Evolutionary conservation across 2,329 filamentous ascomycete species (phyloP), one percentile per base, ranked within the genome.

Genomic region (Calcarisporium arbuscula): DNA sequence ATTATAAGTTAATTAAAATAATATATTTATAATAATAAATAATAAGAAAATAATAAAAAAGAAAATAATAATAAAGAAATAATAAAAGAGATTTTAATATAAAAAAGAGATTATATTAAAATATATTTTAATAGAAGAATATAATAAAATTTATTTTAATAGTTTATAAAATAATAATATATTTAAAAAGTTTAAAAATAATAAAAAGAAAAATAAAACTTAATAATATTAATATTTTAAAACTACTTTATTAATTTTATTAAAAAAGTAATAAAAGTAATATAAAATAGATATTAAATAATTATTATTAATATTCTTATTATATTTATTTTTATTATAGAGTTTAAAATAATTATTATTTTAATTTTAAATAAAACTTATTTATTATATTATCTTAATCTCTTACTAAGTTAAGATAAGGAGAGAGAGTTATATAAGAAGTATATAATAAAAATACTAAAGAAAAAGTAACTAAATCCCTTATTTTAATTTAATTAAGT

Each of bases 401-500:
- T n/a, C n/a, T n/a, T n/a, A n/a, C n/a, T n/a, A n/a, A n/a, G n/a
- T n/a, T n/a, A n/a, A n/a, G n/a, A n/a, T n/a, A n/a, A n/a, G n/a
- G n/a, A n/a, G n/a, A n/a, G n/a, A n/a, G n/a, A n/a, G n/a, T n/a
- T n/a, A n/a, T n/a, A n/a, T n/a, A n/a, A n/a, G n/a, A n/a, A n/a
- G n/a, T n/a, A n/a, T n/a, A n/a, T n/a, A n/a, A n/a, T n/a, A n/a
- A n/a, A n/a, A n/a, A n/a, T n/a, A n/a, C n/a, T n/a, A n/a, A 25
- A 25, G n/a, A 25, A 25, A 9, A 25, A 25, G n/a, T 25, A 25
- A 11, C 15, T 32, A 32, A 17, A 12, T 12, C 7, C 15, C 10
- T 32, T 18, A 18, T 18, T 8, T 32, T n/a, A n/a, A n/a, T n/a
- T n/a, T n/a, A n/a, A 32, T 32, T 32, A 18, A 32, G 17, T 32